Evolutionary conservation across 2,329 filamentous ascomycete species (phyloP).

Genomic region (Pseudogymnoascus sp.): DNA sequence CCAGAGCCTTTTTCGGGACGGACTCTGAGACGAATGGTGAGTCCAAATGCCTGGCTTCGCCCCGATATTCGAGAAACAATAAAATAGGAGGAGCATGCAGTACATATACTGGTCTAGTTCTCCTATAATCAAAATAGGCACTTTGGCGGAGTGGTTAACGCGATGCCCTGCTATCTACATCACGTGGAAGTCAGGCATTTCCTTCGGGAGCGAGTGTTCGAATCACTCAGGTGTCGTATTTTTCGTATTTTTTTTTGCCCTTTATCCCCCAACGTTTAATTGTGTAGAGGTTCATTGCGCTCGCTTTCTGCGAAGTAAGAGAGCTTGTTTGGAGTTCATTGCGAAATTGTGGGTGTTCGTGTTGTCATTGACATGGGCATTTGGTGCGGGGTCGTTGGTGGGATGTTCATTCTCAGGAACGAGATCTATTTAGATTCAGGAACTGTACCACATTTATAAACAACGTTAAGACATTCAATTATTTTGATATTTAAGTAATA

Average conservation of each 20-base stretch:
- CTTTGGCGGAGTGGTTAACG: conserved; percentile 10
- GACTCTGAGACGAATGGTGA: too few species aligned
- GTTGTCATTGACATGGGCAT: background rate
- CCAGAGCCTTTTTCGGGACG: too few species aligned
- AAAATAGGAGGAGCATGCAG: background rate
- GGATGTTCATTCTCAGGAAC: background rate
- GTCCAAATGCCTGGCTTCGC: too few species aligned
- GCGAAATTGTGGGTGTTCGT: background rate
- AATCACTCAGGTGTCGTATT: conserved; percentile 8
- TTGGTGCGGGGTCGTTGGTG: background rate
- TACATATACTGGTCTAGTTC: background rate
- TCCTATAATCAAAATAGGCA: conserved; percentile 3
- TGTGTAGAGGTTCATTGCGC: background rate
- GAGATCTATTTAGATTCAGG: background rate
- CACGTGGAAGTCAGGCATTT: conserved; percentile 8
- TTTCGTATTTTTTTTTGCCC: background rate
- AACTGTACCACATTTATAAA: background rate
- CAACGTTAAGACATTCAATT: background rate
- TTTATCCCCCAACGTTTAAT: background rate
- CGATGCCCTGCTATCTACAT: conserved; percentile 8
- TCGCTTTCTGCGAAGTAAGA: background rate
- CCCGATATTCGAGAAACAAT: too few species aligned
- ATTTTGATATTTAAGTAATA: background rate
- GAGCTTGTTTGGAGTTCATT: background rate
- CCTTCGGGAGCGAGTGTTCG: conserved; percentile 9